Percentiles rank a stretch among this genome's conserved stretches.
Evolutionary conservation across 257 asterid species (phyloP).

Genomic region (Cinchona pubescens): DNA sequence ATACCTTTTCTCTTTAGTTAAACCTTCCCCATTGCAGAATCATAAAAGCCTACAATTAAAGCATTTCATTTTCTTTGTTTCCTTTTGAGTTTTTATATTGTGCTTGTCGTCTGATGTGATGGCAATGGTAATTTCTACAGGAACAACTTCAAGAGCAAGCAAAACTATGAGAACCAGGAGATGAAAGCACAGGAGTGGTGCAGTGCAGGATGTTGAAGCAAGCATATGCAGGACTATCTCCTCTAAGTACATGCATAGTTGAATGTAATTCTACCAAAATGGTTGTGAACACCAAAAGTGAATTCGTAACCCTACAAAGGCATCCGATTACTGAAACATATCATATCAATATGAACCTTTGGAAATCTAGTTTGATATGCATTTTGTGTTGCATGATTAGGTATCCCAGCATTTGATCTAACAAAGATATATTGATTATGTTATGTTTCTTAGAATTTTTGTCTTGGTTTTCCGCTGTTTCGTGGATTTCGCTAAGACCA

Average conservation of each 20-base stretch:
- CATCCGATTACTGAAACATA: not conserved
- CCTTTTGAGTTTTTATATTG: no score
- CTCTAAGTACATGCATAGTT: not conserved
- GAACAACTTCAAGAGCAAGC: conserved; percentile 90
- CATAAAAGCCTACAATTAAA: not conserved
- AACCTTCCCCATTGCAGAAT: not conserved
- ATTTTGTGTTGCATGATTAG: not conserved
- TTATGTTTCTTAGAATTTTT: not conserved
- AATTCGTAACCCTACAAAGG: not conserved
- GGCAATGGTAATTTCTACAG: conserved; percentile 40
- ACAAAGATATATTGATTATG: not conserved
- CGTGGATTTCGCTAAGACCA: not conserved
- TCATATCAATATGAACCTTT: not conserved
- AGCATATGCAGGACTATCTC: not conserved
- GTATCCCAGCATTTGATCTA: not conserved
- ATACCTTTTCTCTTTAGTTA: not conserved
- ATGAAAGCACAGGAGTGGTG: not conserved
- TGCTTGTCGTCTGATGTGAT: conserved; percentile 13
- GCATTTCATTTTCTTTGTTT: not conserved
- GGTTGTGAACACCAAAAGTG: not conserved
- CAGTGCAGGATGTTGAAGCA: not conserved
- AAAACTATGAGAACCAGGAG: conserved; percentile 32
- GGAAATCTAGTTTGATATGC: no score
- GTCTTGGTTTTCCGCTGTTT: not conserved
- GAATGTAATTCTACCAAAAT: not conserved